Evolutionary conservation across 2,329 filamentous ascomycete species (phyloP), one percentile per base, ranked within the genome.

Genomic region (Cylindrodendrum hubeiense): DNA sequence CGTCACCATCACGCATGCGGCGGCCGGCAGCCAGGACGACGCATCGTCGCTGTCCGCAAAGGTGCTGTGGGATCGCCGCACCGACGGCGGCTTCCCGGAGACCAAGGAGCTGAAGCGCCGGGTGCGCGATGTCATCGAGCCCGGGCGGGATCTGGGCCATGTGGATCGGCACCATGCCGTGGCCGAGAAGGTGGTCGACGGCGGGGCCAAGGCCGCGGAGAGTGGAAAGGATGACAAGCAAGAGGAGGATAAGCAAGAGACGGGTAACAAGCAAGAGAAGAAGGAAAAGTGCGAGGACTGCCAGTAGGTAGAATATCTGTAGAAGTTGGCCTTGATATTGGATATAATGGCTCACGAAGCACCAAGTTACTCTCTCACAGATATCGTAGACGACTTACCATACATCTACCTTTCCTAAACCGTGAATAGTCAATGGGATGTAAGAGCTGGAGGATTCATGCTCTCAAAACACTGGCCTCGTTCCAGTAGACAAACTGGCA

Each of bases 81-180:
- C 81, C 4, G 91, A 98, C 76, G 93, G 93, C 30, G 95, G 96
- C 0, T 99, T 99, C 80, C 96, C 95, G 66, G 94, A 98, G 82
- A 94, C 93, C 2, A 97, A 98, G 80, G 91, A 95, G 71, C 86
- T 98, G 46, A 98, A 98, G 82, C 90, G 94, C 65, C 86, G 91
- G 17, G 89, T 98, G 5, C 85, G 95, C 63, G 93, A 98, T 81
- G 85, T 93, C 55, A 90, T 98, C 71, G 91, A 96, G 74, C 95
- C 95, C 0, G 84, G 83, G 1, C 86, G 92, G 67, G 87, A 95
- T 75, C 82, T 98, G 57, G 95, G 95, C 0, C 95, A 98, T 80
- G 91, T 94, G 24, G 92, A 95, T 78, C 84, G 88, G 59, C 79
- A 85, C 56, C 76, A 84, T 51, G 63, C 58, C 21, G 60, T 56